Conservation (phyloP, 495 filamentous ascomycete genomes). For the Hypoxylon lienhwacheense region DNA sequence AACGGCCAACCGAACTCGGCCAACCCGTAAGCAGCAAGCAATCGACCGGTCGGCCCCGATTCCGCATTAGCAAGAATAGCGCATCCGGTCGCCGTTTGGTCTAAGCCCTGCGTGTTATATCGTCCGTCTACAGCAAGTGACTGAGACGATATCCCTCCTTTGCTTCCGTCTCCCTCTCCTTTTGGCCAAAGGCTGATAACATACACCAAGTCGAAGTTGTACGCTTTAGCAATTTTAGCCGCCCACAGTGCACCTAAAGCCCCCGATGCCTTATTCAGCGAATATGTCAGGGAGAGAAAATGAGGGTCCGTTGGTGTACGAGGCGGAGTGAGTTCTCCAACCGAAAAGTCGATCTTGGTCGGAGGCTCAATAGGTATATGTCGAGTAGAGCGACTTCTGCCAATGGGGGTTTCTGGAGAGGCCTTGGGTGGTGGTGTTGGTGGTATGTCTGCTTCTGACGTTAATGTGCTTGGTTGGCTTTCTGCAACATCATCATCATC, state of each 20-base stretch:
- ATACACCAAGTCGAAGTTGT: slow-evolving; percentile 49
- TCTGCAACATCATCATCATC: slow-evolving; percentile 54
- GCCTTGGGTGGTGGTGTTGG: slow-evolving; percentile 26
- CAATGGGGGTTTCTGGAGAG: slow-evolving; percentile 33
- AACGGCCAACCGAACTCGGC: slow-evolving; percentile 43
- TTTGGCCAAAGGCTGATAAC: slow-evolving; percentile 50
- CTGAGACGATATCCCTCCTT: neutral
- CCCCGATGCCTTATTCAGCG: slow-evolving; percentile 14
- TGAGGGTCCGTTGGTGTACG: slow-evolving; percentile 24
- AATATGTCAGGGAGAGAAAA: slow-evolving; percentile 24
- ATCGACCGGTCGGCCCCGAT: slow-evolving; percentile 38
- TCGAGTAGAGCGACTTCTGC: slow-evolving; percentile 35
- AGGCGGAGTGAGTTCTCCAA: slow-evolving; percentile 28
- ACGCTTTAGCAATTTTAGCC: slow-evolving; percentile 44
- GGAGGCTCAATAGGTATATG: slow-evolving; percentile 34
- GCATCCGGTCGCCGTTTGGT: neutral
- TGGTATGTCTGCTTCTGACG: slow-evolving; percentile 14
- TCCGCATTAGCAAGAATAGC: slow-evolving; percentile 6
- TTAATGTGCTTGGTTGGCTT: slow-evolving; percentile 17
- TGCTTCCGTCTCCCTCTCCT: neutral
- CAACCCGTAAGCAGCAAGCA: slow-evolving; percentile 47
- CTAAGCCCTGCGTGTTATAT: neutral
- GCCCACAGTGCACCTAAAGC: slow-evolving; percentile 42
- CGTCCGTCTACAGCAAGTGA: neutral
- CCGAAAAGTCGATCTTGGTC: slow-evolving; percentile 23